Conservation (phyloP, 2,329 filamentous ascomycete genomes). For the Aspergillus aculeatinus region DNA sequence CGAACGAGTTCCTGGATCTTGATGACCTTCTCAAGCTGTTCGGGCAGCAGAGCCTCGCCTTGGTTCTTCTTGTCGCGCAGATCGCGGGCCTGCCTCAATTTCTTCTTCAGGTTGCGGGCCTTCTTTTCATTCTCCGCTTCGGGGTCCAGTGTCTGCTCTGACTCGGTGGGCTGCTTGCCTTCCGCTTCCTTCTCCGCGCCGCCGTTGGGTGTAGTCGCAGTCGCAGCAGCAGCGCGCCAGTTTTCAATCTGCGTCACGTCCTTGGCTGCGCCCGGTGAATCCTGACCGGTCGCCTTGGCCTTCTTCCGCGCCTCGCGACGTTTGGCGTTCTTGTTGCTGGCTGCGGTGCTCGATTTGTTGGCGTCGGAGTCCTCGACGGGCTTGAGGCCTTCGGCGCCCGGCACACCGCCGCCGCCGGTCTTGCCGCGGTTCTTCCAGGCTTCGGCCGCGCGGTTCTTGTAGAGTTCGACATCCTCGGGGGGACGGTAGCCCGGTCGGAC, state of each 20-base stretch:
- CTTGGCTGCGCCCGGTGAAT: constrained; percentile 42
- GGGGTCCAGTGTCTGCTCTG: constrained; percentile 53
- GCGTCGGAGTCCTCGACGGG: constrained; percentile 44
- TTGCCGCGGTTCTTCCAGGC: constrained; percentile 73
- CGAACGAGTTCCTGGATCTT: constrained; percentile 92
- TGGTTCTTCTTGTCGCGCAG: constrained; percentile 87
- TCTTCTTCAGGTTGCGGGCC: constrained; percentile 87
- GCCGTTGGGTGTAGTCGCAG: neutral
- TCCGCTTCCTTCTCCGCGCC: constrained; percentile 29
- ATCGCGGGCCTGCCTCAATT: constrained; percentile 88
- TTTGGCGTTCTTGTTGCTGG: constrained; percentile 85
- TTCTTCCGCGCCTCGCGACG: constrained; percentile 65
- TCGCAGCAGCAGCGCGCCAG: constrained; percentile 31
- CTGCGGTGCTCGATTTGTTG: constrained; percentile 50
- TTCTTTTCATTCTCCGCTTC: constrained; percentile 88
- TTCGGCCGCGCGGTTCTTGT: constrained; percentile 89
- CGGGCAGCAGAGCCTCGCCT: constrained; percentile 78
- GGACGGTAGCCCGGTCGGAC: constrained; percentile 91
- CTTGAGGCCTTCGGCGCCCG: constrained; percentile 65
- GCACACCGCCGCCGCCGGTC: constrained; percentile 59
- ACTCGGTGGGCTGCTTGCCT: constrained; percentile 22
- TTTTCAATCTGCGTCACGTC: constrained; percentile 32
- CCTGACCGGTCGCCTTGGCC: constrained; percentile 55
- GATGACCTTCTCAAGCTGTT: constrained; percentile 96
- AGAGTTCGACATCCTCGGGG: constrained; percentile 91